These are phyloP conservation scores for Fusarium torreyae DNA, from an alignment of 2,329 filamentous ascomycete genomes.

Conservation along the genomic window DNA sequence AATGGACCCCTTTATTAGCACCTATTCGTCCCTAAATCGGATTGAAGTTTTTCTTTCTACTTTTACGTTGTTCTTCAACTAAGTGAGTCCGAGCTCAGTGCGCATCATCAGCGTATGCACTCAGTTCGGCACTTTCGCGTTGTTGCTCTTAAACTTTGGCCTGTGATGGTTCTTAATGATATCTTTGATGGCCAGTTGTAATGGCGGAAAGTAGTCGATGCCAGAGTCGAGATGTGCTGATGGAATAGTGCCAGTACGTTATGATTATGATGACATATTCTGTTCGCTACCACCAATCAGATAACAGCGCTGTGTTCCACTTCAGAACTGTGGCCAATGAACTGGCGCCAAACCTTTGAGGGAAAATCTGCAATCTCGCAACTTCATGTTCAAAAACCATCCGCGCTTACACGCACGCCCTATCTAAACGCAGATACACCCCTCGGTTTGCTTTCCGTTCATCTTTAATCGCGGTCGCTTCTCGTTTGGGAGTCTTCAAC, in stretches of 20 bases:
- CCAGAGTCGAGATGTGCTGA: slow-evolving; percentile 40
- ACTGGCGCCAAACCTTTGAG: not conserved
- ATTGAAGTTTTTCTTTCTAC: slow-evolving; percentile 5
- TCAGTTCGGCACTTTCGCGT: slow-evolving; percentile 18
- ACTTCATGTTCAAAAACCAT: slow-evolving; percentile 37
- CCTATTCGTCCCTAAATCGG: slow-evolving; percentile 10
- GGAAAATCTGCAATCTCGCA: slow-evolving; percentile 41
- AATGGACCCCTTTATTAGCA: slow-evolving; percentile 19
- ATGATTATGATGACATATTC: slow-evolving; percentile 48
- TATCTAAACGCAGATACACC: slow-evolving; percentile 13
- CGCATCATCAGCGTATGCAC: not conserved
- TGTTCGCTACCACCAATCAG: slow-evolving; percentile 35
- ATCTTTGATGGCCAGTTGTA: slow-evolving; percentile 15
- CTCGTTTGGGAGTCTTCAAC: not conserved
- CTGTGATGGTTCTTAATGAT: slow-evolving; percentile 4
- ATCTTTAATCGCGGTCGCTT: slow-evolving; percentile 4
- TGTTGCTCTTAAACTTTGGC: slow-evolving; percentile 12
- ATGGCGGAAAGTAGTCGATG: slow-evolving; percentile 21
- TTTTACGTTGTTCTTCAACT: slow-evolving; percentile 1
- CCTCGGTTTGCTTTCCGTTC: not conserved
- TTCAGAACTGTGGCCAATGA: slow-evolving; percentile 30
- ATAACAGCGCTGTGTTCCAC: slow-evolving; percentile 27
- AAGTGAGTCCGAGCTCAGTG: not conserved
- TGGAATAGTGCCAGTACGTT: slow-evolving; percentile 36
- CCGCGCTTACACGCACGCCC: slow-evolving; percentile 36